These are phyloP conservation scores for Trametes polyzona DNA, from an alignment of 1,284 basidiomycete genomes.

Conservation along the genomic window DNA sequence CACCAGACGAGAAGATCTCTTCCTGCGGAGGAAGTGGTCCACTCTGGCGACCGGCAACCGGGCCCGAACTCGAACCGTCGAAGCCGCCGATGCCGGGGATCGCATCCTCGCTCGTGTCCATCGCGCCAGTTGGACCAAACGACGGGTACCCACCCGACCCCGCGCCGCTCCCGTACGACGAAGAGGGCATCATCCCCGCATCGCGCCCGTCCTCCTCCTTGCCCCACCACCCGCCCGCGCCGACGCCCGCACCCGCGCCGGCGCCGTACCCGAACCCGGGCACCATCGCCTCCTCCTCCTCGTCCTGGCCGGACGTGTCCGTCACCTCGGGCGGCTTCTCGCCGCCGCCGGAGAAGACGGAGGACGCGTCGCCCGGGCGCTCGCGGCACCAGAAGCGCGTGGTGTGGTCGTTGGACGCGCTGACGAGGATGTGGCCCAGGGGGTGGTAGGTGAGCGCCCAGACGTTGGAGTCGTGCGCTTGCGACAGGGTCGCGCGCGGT, in stretches of 20 bases:
- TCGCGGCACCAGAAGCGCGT: constrained; percentile 97
- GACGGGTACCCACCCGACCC: constrained; percentile 1
- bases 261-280: constrained; percentile 49
- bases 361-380: constrained; percentile 73
- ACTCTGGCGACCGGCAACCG: constrained; percentile 40
- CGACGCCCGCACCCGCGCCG: constrained; percentile 13
- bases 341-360: constrained; percentile 74
- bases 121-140: not conserved
- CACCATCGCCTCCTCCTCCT: constrained; percentile 63
- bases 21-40: constrained; percentile 45
- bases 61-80: constrained; percentile 21
- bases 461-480: constrained; percentile 97
- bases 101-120: constrained; percentile 26
- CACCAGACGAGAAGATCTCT: constrained; percentile 41
- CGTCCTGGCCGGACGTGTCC: constrained; percentile 63
- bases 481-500: constrained; percentile 83
- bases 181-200: constrained; percentile 9
- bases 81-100: constrained; percentile 33
- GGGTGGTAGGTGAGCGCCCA: constrained; percentile 97
- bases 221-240: constrained; percentile 19
- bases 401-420: constrained; percentile 95
- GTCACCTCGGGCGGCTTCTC: constrained; percentile 73
- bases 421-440: constrained; percentile 91
- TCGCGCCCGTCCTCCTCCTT: constrained; percentile 27
- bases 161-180: constrained; percentile 17